A percentile compares a stretch with the other conserved stretches of the same genome.
Evolutionary conservation across 2,329 filamentous ascomycete species (phyloP).

Genomic region (Fusarium penzigii): DNA sequence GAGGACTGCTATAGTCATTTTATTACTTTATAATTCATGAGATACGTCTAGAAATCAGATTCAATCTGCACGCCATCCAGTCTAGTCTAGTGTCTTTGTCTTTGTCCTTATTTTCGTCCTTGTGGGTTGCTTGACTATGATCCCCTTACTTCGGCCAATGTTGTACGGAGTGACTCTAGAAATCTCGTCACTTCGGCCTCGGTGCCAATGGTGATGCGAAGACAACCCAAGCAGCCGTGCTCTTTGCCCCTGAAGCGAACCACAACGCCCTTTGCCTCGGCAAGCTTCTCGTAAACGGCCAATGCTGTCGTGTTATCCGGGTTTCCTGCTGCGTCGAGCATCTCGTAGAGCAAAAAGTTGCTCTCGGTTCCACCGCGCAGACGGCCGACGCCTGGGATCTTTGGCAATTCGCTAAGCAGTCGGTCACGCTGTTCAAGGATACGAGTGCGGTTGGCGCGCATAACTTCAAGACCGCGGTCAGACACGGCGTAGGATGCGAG

Average conservation of each 20-base stretch:
- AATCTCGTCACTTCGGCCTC: slow-evolving; percentile 82
- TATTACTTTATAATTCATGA: no score
- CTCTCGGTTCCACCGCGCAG: slow-evolving; percentile 78
- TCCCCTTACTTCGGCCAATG: slow-evolving; percentile 46
- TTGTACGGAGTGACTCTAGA: slow-evolving; percentile 63
- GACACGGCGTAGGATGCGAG: slow-evolving; percentile 75
- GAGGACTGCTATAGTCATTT: no score
- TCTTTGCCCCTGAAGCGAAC: slow-evolving; percentile 94
- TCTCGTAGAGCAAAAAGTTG: slow-evolving; percentile 91
- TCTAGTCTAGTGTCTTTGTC: slow-evolving; percentile 5
- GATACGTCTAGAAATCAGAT: no score
- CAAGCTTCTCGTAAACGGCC: slow-evolving; percentile 80
- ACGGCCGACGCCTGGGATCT: slow-evolving; percentile 74
- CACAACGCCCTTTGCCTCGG: slow-evolving; percentile 85
- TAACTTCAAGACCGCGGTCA: slow-evolving; percentile 66
- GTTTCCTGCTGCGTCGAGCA: slow-evolving; percentile 70
- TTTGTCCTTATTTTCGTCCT: not conserved
- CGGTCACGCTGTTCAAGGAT: slow-evolving; percentile 78
- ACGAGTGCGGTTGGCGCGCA: slow-evolving; percentile 68
- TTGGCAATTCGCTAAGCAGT: slow-evolving; percentile 70
- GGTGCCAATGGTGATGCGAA: slow-evolving; percentile 91
- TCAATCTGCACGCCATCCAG: no score
- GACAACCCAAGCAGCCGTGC: slow-evolving; percentile 81
- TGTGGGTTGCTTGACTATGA: slow-evolving; percentile 6
- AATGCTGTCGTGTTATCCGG: slow-evolving; percentile 79